These are phyloP conservation scores for Calocybe cyanea DNA, from an alignment of 768 basidiomycete species.

Conservation along the genomic window DNA sequence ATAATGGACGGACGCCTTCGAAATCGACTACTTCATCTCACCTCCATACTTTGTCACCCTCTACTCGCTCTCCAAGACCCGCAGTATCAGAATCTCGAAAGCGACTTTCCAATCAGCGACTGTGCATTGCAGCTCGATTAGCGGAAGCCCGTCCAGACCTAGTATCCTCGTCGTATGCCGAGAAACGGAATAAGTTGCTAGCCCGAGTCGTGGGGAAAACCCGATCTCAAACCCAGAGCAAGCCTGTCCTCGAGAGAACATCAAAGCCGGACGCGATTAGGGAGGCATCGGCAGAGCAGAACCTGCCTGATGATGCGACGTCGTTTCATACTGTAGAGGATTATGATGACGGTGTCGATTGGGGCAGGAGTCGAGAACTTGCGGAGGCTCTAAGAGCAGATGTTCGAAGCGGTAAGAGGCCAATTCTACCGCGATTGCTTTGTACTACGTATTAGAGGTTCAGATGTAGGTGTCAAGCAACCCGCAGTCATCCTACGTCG, in stretches of 20 bases:
- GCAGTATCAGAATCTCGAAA: slow-evolving; percentile 7
- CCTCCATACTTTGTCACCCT: background rate
- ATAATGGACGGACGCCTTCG: no score
- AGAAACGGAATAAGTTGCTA: slow-evolving; percentile 21
- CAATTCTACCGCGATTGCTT: slow-evolving; percentile 24
- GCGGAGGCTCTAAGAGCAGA: slow-evolving; percentile 26
- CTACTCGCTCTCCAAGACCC: no score
- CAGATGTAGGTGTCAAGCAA: no score
- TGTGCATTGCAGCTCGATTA: slow-evolving; percentile 36
- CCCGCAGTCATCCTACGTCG: no score
- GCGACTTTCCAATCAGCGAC: slow-evolving; percentile 17
- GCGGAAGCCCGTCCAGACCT: slow-evolving; percentile 41
- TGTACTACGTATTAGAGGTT: slow-evolving; percentile 28
- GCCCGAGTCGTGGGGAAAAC: slow-evolving; percentile 8
- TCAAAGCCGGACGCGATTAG: slow-evolving; percentile 5
- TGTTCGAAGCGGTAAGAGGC: slow-evolving; percentile 24
- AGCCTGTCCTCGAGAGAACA: slow-evolving; percentile 1
- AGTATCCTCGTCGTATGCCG: slow-evolving; percentile 27
- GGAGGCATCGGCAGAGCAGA: background rate
- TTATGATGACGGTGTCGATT: slow-evolving; percentile 29
- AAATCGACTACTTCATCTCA: background rate
- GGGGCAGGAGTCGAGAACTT: slow-evolving; percentile 31
- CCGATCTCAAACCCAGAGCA: background rate
- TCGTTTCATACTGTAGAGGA: slow-evolving; percentile 26
- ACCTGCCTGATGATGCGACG: background rate